These are phyloP conservation scores for Magnusiomyces suaveolens DNA, from an alignment of 1,139 yeast species.

Conservation along the genomic window DNA sequence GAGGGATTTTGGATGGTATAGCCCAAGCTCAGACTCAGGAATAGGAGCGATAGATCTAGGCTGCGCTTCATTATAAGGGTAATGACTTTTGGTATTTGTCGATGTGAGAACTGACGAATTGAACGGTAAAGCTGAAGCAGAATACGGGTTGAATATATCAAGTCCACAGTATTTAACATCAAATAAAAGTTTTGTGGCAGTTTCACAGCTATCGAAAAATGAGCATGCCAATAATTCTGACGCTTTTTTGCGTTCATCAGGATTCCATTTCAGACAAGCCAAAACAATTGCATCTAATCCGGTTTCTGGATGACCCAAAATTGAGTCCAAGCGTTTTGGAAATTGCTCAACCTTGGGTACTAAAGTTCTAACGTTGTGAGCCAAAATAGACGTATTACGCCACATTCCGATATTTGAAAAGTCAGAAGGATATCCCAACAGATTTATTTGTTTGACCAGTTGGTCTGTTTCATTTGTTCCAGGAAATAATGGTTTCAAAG, in stretches of 20 bases:
- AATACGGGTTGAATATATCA: neutral
- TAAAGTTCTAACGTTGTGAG: neutral
- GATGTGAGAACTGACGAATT: neutral
- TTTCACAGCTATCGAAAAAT: slow-evolving; percentile 35
- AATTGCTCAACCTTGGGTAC: slow-evolving; percentile 1
- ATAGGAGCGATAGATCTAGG: neutral
- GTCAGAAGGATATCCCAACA: slow-evolving; percentile 46
- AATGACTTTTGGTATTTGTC: neutral
- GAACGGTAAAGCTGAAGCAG: neutral
- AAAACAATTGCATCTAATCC: slow-evolving; percentile 17
- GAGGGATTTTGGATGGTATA: neutral
- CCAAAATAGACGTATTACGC: slow-evolving; percentile 16
- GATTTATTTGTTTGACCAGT: slow-evolving; percentile 51
- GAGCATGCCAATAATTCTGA: slow-evolving; percentile 55
- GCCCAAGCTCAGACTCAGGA: neutral
- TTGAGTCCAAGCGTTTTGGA: slow-evolving; percentile 6
- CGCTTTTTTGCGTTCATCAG: slow-evolving; percentile 54
- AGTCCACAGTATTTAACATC: neutral
- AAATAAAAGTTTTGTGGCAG: neutral
- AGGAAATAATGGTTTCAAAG: slow-evolving; percentile 71
- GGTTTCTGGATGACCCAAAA: neutral
- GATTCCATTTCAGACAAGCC: slow-evolving; percentile 41
- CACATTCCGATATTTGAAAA: slow-evolving; percentile 25
- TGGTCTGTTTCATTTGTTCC: slow-evolving; percentile 76
- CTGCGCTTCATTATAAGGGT: neutral